These are phyloP conservation scores for Solanum acaule DNA, from an alignment of 257 asterid species.

Conservation along the genomic window DNA sequence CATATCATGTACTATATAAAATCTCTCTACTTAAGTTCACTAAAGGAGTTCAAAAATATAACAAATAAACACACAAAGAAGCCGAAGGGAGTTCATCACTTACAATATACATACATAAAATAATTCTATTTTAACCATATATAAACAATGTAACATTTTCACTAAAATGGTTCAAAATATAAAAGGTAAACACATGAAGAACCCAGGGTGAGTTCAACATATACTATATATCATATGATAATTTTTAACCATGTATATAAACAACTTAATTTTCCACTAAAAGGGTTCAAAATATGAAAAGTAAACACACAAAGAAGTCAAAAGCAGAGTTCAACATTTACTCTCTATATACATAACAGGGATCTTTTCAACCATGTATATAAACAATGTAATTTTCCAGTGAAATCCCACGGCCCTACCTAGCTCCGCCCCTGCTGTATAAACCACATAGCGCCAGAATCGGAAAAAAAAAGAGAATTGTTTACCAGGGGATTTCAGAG, in stretches of 20 bases:
- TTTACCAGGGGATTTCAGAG: slow-evolving; percentile 10
- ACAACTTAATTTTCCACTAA: not conserved
- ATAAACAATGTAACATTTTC: not conserved
- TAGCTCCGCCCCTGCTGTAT: not conserved
- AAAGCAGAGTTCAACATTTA: not conserved
- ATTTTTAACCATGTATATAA: not conserved
- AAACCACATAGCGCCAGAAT: not conserved
- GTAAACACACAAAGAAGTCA: not conserved
- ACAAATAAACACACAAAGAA: not conserved
- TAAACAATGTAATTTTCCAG: not conserved
- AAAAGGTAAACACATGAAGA: not conserved
- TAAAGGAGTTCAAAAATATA: not conserved
- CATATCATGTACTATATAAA: not conserved
- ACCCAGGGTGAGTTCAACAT: not conserved
- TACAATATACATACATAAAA: not conserved
- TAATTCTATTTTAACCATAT: not conserved
- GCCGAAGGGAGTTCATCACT: not conserved
- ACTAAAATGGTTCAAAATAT: not conserved
- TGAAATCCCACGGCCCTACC: not conserved
- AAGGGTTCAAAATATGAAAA: not conserved
- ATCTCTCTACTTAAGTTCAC: not conserved
- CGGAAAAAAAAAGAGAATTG: not conserved
- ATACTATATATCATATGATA: not conserved
- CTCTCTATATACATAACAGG: not conserved
- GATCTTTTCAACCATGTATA: not conserved